These are phyloP conservation scores for Volvox reticuliferus DNA, from an alignment of 139 green algal genomes.

Conservation along the genomic window DNA sequence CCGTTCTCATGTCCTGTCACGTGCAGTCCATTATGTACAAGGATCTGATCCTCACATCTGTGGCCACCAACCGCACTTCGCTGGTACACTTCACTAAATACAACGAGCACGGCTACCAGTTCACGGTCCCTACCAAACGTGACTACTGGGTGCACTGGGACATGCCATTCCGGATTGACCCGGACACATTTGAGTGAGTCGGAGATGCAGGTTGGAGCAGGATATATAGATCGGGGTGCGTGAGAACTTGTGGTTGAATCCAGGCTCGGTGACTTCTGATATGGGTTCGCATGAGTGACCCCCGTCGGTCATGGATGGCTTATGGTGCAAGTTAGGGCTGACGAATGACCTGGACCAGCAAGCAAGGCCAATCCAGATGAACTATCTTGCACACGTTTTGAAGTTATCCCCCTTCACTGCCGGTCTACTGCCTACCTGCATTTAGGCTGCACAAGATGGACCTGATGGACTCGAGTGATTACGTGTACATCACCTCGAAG, in stretches of 20 bases:
- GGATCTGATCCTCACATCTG: not conserved
- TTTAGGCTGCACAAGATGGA: slow-evolving; percentile 53
- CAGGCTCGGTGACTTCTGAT: no score
- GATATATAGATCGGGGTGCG: no score
- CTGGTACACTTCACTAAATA: slow-evolving; percentile 56
- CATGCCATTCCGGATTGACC: slow-evolving; percentile 39
- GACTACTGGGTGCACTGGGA: slow-evolving; percentile 67
- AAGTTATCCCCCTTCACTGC: no score
- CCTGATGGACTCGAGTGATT: not conserved
- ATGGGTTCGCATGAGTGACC: no score
- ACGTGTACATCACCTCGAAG: slow-evolving; percentile 30
- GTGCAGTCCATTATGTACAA: slow-evolving; percentile 8
- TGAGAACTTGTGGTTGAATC: no score
- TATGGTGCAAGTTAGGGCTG: no score
- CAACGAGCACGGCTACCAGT: slow-evolving; percentile 70
- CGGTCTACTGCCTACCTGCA: no score
- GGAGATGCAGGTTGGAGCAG: not conserved
- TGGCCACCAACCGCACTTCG: slow-evolving; percentile 45
- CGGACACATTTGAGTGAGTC: slow-evolving; percentile 25
- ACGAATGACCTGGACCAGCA: no score
- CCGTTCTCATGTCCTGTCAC: not conserved
- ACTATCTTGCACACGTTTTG: no score
- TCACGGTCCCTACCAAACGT: slow-evolving; percentile 56
- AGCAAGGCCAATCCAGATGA: no score
- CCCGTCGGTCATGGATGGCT: no score